Base-by-base conservation (phyloP, 768 basidiomycete genomes). In the Naganishia vaughanmartiniae region DNA sequence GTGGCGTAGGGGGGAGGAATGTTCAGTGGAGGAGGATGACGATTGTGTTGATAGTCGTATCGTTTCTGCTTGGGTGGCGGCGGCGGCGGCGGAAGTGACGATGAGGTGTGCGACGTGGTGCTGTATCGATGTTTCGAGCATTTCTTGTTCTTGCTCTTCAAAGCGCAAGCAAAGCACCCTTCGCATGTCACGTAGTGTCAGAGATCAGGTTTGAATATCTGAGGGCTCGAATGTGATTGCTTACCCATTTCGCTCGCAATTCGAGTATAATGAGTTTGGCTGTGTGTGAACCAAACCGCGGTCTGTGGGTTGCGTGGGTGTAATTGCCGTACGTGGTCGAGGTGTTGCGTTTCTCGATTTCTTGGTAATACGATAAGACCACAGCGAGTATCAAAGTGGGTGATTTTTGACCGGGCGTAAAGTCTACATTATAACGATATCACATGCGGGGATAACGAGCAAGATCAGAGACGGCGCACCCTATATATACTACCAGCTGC, bases 141-240 rank as follows among this genome's bases (percentile, higher is more conserved):
- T 63, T 63, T 63, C 60, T 45, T 63, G 60, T 63, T 63, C 39
- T 45, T 63, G 60, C 60, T 34, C 14, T n/a, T 42, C 24, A 63
- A 63, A 2, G 60, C n/a, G 26, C 60, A 63, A 3, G 60, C 24
- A 7, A 63, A 42, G 24, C 60, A 63, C 28, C 39, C 42, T 42
- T 7, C 14, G 42, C 10, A 9, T 15, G 17, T 42, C 42, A 15
- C 10, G 14, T 15, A 7, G 7, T 7, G n/a, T 26, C n/a, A 45
- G 14, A 7, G 60, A 46, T 34, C 31, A 7, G 9, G 4, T 26
- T 6, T 21, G 39, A 26, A 0, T 24, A 46, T 28, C 26, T 26
- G 9, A 15, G 7, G 1, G 6, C 6, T 2, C 12, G 6, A 31
- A 21, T 55, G n/a, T n/a, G 9, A 10, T 5, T 34, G n/a, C 60